Percentiles rank a stretch among this genome's conserved stretches.
These are phyloP conservation scores for Alternaria novae-zelandiae DNA, from an alignment of 2,329 filamentous ascomycete genomes.

Conservation along the genomic window DNA sequence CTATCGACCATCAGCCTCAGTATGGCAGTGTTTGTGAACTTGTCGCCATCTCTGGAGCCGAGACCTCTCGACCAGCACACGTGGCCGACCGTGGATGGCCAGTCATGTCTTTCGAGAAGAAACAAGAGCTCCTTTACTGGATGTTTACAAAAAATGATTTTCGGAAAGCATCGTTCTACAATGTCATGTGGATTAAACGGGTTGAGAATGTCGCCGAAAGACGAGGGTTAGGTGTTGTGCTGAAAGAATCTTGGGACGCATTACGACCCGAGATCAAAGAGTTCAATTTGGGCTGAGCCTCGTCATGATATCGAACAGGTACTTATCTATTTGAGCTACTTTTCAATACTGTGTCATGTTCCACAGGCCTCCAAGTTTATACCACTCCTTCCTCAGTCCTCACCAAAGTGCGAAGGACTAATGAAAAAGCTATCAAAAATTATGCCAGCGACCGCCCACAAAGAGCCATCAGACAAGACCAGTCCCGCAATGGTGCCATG, in stretches of 20 bases:
- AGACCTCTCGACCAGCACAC: background rate
- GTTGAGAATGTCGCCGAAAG: background rate
- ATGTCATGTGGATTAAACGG: background rate
- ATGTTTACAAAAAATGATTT: too few species aligned
- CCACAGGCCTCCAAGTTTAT: too few species aligned
- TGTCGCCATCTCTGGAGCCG: background rate
- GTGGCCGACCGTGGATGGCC: background rate
- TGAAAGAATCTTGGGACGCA: background rate
- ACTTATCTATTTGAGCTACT: too few species aligned
- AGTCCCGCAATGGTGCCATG: slow-evolving; percentile 11
- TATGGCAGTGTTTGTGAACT: background rate
- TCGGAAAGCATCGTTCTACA: background rate
- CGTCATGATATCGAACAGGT: background rate
- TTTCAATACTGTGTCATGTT: too few species aligned
- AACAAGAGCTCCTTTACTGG: too few species aligned
- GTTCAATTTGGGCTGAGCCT: background rate
- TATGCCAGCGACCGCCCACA: slow-evolving; percentile 11
- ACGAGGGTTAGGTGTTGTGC: background rate
- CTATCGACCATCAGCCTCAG: background rate
- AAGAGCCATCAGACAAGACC: slow-evolving; percentile 10
- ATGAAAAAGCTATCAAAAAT: slow-evolving; percentile 17
- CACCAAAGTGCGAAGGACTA: background rate
- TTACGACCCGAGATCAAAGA: background rate
- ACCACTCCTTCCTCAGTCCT: slow-evolving; percentile 6
- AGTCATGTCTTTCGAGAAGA: background rate